phyloP scores from a whole-genome alignment of 805 yeast genomes.

The Blastobotrys attinorum region DNA sequence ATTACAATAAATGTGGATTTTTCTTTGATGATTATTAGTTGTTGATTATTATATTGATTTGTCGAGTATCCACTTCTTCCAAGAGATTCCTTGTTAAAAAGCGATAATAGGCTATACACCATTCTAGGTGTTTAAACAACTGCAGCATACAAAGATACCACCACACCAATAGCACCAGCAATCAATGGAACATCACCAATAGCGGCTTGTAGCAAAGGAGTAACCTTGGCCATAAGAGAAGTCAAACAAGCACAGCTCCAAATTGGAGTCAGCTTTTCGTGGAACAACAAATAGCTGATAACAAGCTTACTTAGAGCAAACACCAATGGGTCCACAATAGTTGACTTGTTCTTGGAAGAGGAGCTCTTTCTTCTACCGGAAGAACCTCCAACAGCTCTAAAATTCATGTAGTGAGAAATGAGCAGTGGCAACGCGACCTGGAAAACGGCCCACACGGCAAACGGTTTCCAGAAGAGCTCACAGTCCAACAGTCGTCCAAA shows the following conservation, averaged over 20 bases:
- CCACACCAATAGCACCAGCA: conserved; percentile 23
- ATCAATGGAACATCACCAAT: conserved; percentile 31
- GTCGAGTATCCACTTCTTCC: too few relatives aligned
- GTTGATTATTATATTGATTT: too few relatives aligned
- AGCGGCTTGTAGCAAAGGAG: conserved; percentile 16
- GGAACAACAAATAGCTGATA: conserved; percentile 28
- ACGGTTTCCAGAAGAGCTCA: conserved; percentile 21
- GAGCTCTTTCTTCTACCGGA: background rate
- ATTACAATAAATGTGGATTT: too few relatives aligned
- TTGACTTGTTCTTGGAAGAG: background rate
- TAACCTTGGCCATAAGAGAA: conserved; percentile 7
- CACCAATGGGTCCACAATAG: conserved; percentile 44
- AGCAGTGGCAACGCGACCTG: conserved; percentile 24
- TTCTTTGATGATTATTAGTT: too few relatives aligned
- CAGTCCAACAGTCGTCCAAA: background rate
- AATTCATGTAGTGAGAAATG: conserved; percentile 27
- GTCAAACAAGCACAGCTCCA: conserved; percentile 9
- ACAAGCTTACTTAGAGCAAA: conserved; percentile 43
- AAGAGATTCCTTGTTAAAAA: too few relatives aligned
- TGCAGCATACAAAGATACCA: conserved; percentile 32
- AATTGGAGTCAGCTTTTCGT: conserved; percentile 10
- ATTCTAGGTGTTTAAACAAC: too few relatives aligned
- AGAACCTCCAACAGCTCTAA: conserved; percentile 18
- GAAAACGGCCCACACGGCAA: conserved; percentile 20
- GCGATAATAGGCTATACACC: too few relatives aligned